Percentiles rank a stretch among this genome's conserved stretches.
These are phyloP conservation scores for Echites panduratus DNA, from an alignment of 257 asterid species.

Conservation along the genomic window DNA sequence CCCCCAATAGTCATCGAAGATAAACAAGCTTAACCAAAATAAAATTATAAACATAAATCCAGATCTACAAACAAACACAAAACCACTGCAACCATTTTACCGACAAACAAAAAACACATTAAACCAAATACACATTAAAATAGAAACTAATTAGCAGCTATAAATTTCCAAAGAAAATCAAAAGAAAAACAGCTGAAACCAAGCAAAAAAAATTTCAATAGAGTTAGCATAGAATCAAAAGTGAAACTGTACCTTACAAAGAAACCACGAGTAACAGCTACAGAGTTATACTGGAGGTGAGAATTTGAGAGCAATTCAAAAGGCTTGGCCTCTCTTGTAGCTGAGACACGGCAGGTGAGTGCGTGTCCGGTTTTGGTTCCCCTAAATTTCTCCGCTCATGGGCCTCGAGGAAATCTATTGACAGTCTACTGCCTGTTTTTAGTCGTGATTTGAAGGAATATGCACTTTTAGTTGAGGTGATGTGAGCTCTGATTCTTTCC, in stretches of 20 bases:
- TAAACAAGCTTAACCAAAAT: neutral
- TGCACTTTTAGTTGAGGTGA: too few species aligned
- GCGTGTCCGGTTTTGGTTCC: neutral
- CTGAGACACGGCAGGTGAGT: constrained; percentile 16
- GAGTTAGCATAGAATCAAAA: too few species aligned
- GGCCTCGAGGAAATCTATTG: constrained; percentile 23
- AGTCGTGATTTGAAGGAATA: too few species aligned
- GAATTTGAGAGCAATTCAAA: constrained; percentile 2
- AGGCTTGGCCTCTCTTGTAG: too few species aligned
- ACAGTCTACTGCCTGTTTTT: constrained; percentile 1
- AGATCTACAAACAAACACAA: constrained; percentile 14
- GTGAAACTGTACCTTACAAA: neutral
- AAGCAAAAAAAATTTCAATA: neutral
- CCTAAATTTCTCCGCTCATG: constrained; percentile 19
- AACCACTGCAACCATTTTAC: neutral
- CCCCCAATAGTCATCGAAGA: neutral
- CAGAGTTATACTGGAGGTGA: neutral
- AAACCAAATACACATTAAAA: too few species aligned
- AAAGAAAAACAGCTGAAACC: neutral
- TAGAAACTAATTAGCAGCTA: neutral
- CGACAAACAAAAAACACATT: neutral
- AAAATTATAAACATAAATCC: neutral
- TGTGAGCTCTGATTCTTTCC: too few species aligned
- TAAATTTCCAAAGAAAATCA: neutral
- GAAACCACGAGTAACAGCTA: neutral